A percentile compares a stretch with the other conserved stretches of the same genome.
Conservation (phyloP, 495 filamentous ascomycete genomes). For the Xanthoparmelia taractica region DNA sequence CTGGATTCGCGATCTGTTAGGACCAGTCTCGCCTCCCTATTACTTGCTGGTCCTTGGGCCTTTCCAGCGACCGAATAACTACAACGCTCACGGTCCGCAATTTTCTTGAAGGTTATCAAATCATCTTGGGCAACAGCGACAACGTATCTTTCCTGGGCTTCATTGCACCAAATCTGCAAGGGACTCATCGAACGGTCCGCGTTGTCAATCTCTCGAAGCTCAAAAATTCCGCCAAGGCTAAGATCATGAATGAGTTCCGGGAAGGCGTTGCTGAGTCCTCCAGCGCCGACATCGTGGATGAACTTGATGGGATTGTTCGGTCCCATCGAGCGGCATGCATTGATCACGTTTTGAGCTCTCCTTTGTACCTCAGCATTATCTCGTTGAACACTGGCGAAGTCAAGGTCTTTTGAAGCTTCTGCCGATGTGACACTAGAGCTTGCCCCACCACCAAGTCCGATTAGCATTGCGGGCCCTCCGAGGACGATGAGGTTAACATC, state of each 20-base stretch:
- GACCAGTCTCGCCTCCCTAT: slow-evolving; percentile 48
- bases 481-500: slow-evolving; percentile 88
- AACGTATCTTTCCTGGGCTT: slow-evolving; percentile 94
- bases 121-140: slow-evolving; percentile 56
- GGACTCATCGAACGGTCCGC: slow-evolving; percentile 56
- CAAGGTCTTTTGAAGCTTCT: slow-evolving; percentile 80
- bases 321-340: slow-evolving; percentile 79
- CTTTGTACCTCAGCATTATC: slow-evolving; percentile 92
- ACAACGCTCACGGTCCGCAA: too few species aligned
- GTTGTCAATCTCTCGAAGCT: slow-evolving; percentile 84
- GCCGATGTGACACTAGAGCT: slow-evolving; percentile 86
- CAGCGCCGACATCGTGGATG: slow-evolving; percentile 96
- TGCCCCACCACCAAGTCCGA: slow-evolving; percentile 90
- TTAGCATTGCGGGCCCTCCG: slow-evolving; percentile 94
- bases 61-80: slow-evolving; percentile 88
- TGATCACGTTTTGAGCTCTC: slow-evolving; percentile 93
- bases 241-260: slow-evolving; percentile 90
- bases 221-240: slow-evolving; percentile 78
- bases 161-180: slow-evolving; percentile 88
- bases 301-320: slow-evolving; percentile 80
- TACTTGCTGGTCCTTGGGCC: slow-evolving; percentile 57
- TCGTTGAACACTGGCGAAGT: slow-evolving; percentile 93
- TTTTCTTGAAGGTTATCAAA: too few species aligned
- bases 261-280: slow-evolving; percentile 87
- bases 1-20: slow-evolving; percentile 74